phyloP scores from a whole-genome alignment of 441 rosid genomes.

The Adansonia gregorii region DNA sequence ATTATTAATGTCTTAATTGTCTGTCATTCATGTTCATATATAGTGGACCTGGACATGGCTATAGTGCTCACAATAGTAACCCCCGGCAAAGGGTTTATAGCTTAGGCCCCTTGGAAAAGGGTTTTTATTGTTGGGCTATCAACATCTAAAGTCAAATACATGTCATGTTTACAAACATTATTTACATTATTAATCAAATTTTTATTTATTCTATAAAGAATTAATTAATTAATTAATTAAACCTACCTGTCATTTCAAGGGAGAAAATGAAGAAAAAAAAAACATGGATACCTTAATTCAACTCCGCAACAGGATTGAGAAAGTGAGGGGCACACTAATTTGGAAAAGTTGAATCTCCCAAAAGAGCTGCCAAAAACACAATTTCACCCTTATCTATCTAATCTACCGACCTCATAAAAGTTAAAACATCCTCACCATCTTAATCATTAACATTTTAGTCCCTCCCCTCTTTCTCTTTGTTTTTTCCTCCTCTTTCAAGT shows the following conservation, averaged over 20 bases:
- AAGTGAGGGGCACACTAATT: background rate
- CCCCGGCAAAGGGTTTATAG: background rate
- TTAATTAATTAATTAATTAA: background rate
- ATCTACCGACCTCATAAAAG: slow-evolving; percentile 31
- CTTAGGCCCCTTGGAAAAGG: too few relatives aligned
- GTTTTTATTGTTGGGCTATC: slow-evolving; percentile 24
- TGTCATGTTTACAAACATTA: background rate
- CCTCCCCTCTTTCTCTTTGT: background rate
- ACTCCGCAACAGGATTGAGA: background rate
- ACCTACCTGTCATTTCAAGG: slow-evolving; percentile 1
- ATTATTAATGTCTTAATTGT: background rate
- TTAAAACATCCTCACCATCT: slow-evolving; percentile 15
- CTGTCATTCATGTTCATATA: slow-evolving; percentile 4
- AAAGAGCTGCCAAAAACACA: background rate
- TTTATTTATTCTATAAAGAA: background rate
- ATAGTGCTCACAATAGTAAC: background rate
- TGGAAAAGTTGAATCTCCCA: background rate
- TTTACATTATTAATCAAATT: slow-evolving; percentile 21
- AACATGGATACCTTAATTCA: background rate
- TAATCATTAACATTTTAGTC: slow-evolving; percentile 11
- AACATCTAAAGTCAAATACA: slow-evolving; percentile 34
- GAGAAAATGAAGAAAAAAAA: background rate
- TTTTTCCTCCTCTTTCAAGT: background rate
- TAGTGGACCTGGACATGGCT: background rate
- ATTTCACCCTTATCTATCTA: slow-evolving; percentile 10